These are phyloP conservation scores for Suhomyces choctaworum DNA, from an alignment of 1,139 yeast genomes.

Conservation along the genomic window DNA sequence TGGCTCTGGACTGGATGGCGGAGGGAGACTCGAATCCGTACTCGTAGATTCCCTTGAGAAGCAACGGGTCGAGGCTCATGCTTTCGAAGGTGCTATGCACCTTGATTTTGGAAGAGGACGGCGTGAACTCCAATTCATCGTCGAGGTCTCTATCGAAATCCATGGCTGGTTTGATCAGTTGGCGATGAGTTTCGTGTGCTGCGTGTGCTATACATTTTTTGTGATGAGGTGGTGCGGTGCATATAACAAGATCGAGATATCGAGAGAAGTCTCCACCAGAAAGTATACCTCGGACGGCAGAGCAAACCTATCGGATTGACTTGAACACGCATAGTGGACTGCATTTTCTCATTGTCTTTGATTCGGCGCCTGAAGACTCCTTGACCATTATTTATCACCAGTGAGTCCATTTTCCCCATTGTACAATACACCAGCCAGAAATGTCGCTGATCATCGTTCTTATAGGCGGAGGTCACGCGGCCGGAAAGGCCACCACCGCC, in stretches of 20 bases:
- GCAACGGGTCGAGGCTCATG: slow-evolving; percentile 71
- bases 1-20: slow-evolving; percentile 93
- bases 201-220: background rate
- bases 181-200: background rate
- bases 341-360: too few species aligned
- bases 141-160: slow-evolving; percentile 59
- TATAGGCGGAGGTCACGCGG: slow-evolving; percentile 75
- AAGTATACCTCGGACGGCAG: too few species aligned
- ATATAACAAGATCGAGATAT: too few species aligned
- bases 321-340: too few species aligned
- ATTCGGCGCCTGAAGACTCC: too few species aligned
- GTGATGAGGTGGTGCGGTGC: background rate
- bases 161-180: slow-evolving; percentile 12
- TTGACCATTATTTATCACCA: too few species aligned
- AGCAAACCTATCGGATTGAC: too few species aligned
- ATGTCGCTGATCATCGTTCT: slow-evolving; percentile 43
- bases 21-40: slow-evolving; percentile 96
- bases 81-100: slow-evolving; percentile 71
- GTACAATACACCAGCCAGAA: background rate
- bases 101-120: slow-evolving; percentile 57
- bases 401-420: too few species aligned
- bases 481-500: slow-evolving; percentile 57
- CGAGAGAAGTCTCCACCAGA: too few species aligned
- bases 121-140: slow-evolving; percentile 55
- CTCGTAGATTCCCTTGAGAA: slow-evolving; percentile 74